Evolutionary conservation across 2,329 filamentous ascomycete species (phyloP).

Genomic region (Aspergillus viridinutans): DNA sequence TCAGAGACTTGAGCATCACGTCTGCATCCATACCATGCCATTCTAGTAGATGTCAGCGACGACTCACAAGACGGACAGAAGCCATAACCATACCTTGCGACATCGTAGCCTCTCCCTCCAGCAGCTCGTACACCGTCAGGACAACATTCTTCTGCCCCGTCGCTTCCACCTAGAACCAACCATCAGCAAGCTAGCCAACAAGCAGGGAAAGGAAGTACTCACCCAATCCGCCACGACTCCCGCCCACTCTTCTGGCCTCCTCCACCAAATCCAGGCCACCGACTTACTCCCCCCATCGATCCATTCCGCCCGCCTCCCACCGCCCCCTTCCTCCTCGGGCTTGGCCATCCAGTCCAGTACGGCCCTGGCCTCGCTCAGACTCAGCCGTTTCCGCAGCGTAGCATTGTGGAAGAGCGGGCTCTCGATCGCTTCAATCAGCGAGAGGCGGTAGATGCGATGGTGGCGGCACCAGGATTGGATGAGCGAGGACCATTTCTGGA

Average conservation of each 20-base stretch:
- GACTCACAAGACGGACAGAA: neutral
- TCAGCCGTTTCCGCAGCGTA: constrained; percentile 42
- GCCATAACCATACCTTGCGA: constrained; percentile 55
- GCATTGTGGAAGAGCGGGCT: constrained; percentile 55
- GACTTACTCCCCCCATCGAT: constrained; percentile 49
- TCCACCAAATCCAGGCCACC: constrained; percentile 76
- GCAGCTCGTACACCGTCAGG: constrained; percentile 86
- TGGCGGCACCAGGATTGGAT: constrained; percentile 79
- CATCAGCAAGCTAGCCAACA: neutral
- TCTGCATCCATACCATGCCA: constrained; percentile 86
- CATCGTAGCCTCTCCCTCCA: constrained; percentile 75
- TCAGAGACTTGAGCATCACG: constrained; percentile 72
- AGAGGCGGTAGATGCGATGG: constrained; percentile 71
- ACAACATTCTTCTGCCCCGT: constrained; percentile 87
- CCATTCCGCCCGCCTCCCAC: constrained; percentile 57
- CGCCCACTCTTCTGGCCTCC: constrained; percentile 86
- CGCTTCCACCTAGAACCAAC: constrained; percentile 56
- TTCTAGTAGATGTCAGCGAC: constrained; percentile 48
- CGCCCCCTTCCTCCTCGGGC: constrained; percentile 40
- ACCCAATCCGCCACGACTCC: constrained; percentile 69
- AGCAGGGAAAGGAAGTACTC: constrained; percentile 23
- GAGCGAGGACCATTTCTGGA: constrained; percentile 79
- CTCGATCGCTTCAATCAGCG: constrained; percentile 58
- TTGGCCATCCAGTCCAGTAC: constrained; percentile 56
- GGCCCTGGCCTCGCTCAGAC: constrained; percentile 49